Evolutionary conservation across 83 land plant genomes (phyloP).

Genomic region (Picea mariana): DNA sequence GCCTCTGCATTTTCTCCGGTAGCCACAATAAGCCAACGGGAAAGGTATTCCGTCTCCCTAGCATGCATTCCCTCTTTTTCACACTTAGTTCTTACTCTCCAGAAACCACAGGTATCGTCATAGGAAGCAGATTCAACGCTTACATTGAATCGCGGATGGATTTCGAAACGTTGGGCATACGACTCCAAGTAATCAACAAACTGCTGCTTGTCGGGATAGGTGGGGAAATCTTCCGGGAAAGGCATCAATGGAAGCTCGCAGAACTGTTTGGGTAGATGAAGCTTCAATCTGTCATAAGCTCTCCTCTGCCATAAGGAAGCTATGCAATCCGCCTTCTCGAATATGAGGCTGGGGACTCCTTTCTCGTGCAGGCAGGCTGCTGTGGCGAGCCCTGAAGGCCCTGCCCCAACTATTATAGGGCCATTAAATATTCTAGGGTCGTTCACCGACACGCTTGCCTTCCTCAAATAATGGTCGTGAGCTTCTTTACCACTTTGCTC

Average conservation of each 20-base stretch:
- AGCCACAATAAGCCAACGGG: conserved; percentile 39
- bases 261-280: conserved; percentile 51
- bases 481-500: conserved; percentile 8
- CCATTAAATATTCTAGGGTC: conserved; percentile 39
- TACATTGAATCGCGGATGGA: conserved; percentile 26
- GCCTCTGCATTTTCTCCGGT: conserved; percentile 44
- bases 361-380: conserved; percentile 41
- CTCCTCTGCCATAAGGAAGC: conserved; percentile 59
- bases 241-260: conserved; percentile 50
- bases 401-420: conserved; percentile 51
- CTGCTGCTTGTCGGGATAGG: conserved; percentile 42
- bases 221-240: conserved; percentile 45
- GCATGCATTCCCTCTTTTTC: not conserved
- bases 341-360: conserved; percentile 33
- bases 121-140: conserved; percentile 32
- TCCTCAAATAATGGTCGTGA: conserved; percentile 7
- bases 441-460: conserved; percentile 14
- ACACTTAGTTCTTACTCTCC: not conserved
- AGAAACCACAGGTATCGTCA: conserved; percentile 29
- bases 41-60: conserved; percentile 11
- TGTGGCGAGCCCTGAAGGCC: conserved; percentile 54
- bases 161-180: conserved; percentile 27
- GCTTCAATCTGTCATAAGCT: conserved; percentile 54
- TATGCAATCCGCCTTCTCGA: conserved; percentile 48
- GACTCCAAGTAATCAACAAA: conserved; percentile 41